Percentiles rank a stretch among this genome's conserved stretches.
Conservation (phyloP, 148 eudicot species). For the Vaccinium darrowii region DNA sequence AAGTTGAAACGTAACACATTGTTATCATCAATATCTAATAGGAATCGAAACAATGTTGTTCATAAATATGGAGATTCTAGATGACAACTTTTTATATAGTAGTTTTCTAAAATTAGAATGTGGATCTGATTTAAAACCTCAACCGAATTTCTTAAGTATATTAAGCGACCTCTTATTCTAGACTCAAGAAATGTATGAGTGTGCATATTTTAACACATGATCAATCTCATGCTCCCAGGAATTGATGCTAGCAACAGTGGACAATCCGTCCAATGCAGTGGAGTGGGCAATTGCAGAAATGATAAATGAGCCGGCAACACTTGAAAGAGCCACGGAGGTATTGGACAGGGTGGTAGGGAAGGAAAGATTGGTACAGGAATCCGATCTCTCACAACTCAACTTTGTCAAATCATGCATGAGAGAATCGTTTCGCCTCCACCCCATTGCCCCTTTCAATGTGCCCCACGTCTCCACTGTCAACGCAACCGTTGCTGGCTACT, state of each 20-base stretch:
- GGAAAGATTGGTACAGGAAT: constrained; percentile 12
- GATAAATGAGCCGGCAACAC: neutral
- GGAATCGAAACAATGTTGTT: too few species aligned
- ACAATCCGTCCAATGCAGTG: constrained; percentile 14
- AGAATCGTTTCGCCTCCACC: constrained; percentile 17
- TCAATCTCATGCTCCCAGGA: neutral
- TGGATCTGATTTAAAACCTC: too few species aligned
- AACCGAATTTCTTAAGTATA: neutral
- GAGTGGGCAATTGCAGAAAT: constrained; percentile 20
- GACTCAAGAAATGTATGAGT: too few species aligned
- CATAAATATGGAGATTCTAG: neutral
- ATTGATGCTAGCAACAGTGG: constrained; percentile 14
- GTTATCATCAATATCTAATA: too few species aligned
- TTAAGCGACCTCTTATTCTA: neutral
- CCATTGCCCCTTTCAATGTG: constrained; percentile 10
- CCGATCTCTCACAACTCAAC: constrained; percentile 15
- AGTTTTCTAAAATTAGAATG: too few species aligned
- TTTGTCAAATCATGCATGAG: constrained; percentile 2
- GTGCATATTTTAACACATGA: neutral
- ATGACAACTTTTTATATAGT: too few species aligned
- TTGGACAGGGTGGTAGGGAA: constrained; percentile 16
- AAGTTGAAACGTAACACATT: neutral
- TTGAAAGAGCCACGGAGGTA: neutral
- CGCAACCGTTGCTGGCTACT: neutral
- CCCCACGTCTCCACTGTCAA: neutral